phyloP scores from a whole-genome alignment of 768 basidiomycete species.

The Sarcodon sp. region DNA sequence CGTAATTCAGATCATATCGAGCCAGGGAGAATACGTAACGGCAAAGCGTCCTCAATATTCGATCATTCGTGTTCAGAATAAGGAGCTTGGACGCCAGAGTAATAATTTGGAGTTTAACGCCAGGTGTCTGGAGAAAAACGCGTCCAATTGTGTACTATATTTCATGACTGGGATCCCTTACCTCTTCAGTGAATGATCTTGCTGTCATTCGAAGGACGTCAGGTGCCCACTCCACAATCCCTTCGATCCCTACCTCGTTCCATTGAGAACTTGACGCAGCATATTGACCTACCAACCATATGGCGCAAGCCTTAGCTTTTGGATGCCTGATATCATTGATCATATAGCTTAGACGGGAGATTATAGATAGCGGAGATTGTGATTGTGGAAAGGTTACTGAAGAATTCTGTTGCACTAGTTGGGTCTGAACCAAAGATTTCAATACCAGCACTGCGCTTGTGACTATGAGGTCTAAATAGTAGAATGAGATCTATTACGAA shows the following conservation, averaged over 20 bases:
- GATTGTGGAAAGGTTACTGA: conserved; percentile 8
- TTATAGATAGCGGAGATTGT: conserved; percentile 43
- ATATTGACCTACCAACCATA: conserved; percentile 92
- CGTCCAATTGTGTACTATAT: background rate
- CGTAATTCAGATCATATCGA: conserved; percentile 79
- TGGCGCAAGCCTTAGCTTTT: conserved; percentile 73
- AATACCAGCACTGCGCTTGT: conserved; percentile 76
- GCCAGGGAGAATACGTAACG: conserved; percentile 76
- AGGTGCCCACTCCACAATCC: conserved; percentile 70
- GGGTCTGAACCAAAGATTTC: conserved; percentile 70
- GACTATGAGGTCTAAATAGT: conserved; percentile 51
- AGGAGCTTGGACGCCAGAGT: conserved; percentile 82
- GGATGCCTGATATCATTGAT: conserved; percentile 73
- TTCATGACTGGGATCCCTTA: conserved; percentile 14
- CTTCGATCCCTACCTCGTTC: conserved; percentile 19
- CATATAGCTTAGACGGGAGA: conserved; percentile 64
- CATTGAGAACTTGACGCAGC: conserved; percentile 25
- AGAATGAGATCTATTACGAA: background rate
- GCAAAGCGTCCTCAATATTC: conserved; percentile 37
- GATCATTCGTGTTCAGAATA: conserved; percentile 46
- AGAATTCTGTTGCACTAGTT: conserved; percentile 26
- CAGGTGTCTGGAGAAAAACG: conserved; percentile 26
- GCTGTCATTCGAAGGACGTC: conserved; percentile 77
- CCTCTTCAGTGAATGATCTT: conserved; percentile 65
- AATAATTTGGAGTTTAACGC: conserved; percentile 75